Conservation (phyloP, 163 green algal genomes). For the Coccomyxa subellipsoidea region DNA sequence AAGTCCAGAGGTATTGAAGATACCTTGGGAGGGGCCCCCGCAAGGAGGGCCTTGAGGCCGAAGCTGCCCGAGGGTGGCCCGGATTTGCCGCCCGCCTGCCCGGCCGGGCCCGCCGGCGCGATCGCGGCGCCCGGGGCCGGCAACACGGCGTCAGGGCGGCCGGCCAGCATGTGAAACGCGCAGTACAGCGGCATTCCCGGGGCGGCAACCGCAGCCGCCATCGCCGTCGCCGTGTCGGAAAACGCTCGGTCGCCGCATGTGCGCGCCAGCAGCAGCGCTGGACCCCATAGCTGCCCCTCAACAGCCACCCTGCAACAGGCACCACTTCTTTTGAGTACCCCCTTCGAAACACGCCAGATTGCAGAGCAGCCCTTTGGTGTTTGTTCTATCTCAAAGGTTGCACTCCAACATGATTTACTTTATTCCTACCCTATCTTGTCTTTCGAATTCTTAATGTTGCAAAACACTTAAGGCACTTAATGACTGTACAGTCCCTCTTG, state of each 20-base stretch:
- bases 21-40: background rate
- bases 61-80: background rate
- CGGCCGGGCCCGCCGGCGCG: background rate
- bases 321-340: background rate
- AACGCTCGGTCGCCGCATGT: conserved; percentile 16
- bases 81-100: conserved; percentile 6
- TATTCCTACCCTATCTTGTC: too few relatives aligned
- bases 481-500: too few relatives aligned
- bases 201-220: background rate
- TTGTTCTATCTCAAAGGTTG: too few relatives aligned
- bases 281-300: conserved; percentile 23
- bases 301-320: conserved; percentile 17
- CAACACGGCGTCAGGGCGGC: conserved; percentile 26
- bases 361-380: too few relatives aligned
- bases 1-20: too few relatives aligned
- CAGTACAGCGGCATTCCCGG: conserved; percentile 37
- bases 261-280: conserved; percentile 29
- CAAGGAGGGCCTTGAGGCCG: background rate
- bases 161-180: conserved; percentile 39
- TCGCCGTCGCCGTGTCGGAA: conserved; percentile 19
- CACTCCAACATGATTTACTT: too few relatives aligned
- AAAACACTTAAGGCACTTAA: too few relatives aligned
- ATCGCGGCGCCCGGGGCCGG: background rate
- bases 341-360: too few relatives aligned
- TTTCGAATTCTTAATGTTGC: too few relatives aligned